Evolutionary conservation across 495 filamentous ascomycete genomes (phyloP), one percentile per base, ranked within the genome.

Genomic region (Talaromyces ruber): DNA sequence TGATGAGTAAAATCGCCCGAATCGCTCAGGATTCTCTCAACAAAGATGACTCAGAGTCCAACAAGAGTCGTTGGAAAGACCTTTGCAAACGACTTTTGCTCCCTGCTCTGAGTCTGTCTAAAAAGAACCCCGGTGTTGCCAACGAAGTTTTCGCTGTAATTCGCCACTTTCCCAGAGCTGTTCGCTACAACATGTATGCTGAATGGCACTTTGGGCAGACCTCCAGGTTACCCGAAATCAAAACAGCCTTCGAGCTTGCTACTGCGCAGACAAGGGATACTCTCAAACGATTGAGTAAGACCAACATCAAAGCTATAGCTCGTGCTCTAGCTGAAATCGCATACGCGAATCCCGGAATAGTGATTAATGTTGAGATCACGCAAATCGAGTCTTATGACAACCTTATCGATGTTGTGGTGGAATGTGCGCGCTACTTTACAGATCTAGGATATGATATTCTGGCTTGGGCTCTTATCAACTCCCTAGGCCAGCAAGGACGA

Each of bases 331-430:
- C 93, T 2, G 97, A 96, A 74, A 87, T 91, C 9, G 89, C 93
- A 7, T 88, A 88, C 63, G 84, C 90, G 6, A 92, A 87, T 14
- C 95, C 95, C 3, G 92, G 92, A n/a, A 81, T 94, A 51, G 91
- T 99, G 26, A 95, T 97, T 76, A 86, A 85, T 65, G 86, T 93
- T 47, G 89, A 92, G 11, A 82, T 98, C 60, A 82, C 80, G 32
- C 92, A 97, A 67, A 92, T 97, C 52, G 92, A 97, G 72, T 83
- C 86, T 0, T 97, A 98, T 71, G 88, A 88, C 68, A 97, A 97
- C 68, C 81, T 98, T 34, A 93, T 93, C 62, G 91, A 96, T 62
- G 88, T 88, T 8, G 88, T 99, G 57, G 91, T 97, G 29, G 91
- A 96, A 70, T 97, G 91, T 67, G 91, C 89, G 30, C 87, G 89